These are phyloP conservation scores for Fusarium sambucinum DNA, from an alignment of 2,329 filamentous ascomycete species.

Conservation along the genomic window DNA sequence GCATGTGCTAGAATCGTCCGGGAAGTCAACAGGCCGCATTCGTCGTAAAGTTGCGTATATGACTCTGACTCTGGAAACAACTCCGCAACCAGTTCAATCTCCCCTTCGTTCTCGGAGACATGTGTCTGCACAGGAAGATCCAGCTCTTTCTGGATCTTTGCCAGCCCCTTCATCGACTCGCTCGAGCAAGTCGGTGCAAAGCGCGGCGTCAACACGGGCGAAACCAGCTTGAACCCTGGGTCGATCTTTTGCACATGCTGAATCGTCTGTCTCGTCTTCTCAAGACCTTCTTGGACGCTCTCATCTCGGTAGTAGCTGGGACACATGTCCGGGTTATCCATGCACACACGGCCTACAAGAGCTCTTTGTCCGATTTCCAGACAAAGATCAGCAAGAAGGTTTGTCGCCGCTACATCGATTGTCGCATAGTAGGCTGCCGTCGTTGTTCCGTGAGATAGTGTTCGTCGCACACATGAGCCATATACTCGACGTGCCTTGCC, in stretches of 20 bases:
- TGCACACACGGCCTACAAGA: slow-evolving; percentile 93
- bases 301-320: slow-evolving; percentile 86
- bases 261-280: slow-evolving; percentile 70
- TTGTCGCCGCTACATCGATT: slow-evolving; percentile 87
- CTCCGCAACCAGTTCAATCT: slow-evolving; percentile 76
- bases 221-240: slow-evolving; percentile 72
- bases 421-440: slow-evolving; percentile 96
- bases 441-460: slow-evolving; percentile 90
- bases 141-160: slow-evolving; percentile 71
- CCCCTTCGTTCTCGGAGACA: slow-evolving; percentile 83
- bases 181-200: slow-evolving; percentile 74
- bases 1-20: slow-evolving; percentile 88
- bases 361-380: slow-evolving; percentile 85
- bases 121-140: slow-evolving; percentile 86
- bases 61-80: slow-evolving; percentile 73
- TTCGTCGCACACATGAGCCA: slow-evolving; percentile 79
- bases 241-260: slow-evolving; percentile 76
- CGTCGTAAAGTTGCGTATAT: slow-evolving; percentile 86
- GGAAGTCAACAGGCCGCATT: slow-evolving; percentile 73
- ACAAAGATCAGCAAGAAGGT: slow-evolving; percentile 88
- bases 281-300: slow-evolving; percentile 67
- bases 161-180: slow-evolving; percentile 73
- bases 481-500: slow-evolving; percentile 78
- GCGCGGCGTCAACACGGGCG: slow-evolving; percentile 81
- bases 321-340: slow-evolving; percentile 77